Base-by-base conservation (phyloP, 208 protist genomes). In the Acanthamoeba royreba region DNA sequence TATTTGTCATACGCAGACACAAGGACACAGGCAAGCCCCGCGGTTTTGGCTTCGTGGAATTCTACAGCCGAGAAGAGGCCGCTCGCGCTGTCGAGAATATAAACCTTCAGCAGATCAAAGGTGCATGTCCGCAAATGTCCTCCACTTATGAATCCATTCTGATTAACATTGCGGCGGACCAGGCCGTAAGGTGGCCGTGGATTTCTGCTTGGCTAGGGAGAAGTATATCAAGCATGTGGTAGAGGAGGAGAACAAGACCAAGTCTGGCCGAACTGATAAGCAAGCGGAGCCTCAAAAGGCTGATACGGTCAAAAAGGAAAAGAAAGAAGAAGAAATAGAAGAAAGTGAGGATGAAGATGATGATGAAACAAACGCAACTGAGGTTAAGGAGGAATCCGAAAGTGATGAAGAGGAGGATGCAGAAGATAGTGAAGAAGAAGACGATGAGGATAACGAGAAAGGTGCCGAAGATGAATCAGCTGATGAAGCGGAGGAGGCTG, bases 21-120 rank as follows among this genome's bases (percentile, higher is more conserved):
- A 77, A 77, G 66, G 72, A 58, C 17, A 97, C 92, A 25, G 89
- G 89, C 52, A 95, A 97, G 81, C 95, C 96, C 8, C 96, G 97
- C 61, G 97, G 97, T 38, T 98, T 97, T 81, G 97, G 96, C 42
- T 98, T 98, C 79, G 97, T 98, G 22, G 96, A 96, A 83, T 98
- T 96, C 86, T 95, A 90, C 28, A 96, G 74, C 33, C 93, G 95
- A 69, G 96, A 96, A 42, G 93, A 97, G 13, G 97, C 97, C 1
- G 93, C 94, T 43, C 1, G 43, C 15, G 97, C 97, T 22, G 97
- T 97, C 17, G 77, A 49, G 63, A 53, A 94, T 25, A 97, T 98
- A 97, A 97, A 97, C 93, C 97, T 96, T 3, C 42, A 86, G 31
- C 77, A n/a, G 42, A 86, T 86, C 38, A 33, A 42, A 45, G 74